These are phyloP conservation scores for Sphagnum tenellum DNA, from an alignment of 225 moss, liverwort and hornwort genomes.

Conservation along the genomic window DNA sequence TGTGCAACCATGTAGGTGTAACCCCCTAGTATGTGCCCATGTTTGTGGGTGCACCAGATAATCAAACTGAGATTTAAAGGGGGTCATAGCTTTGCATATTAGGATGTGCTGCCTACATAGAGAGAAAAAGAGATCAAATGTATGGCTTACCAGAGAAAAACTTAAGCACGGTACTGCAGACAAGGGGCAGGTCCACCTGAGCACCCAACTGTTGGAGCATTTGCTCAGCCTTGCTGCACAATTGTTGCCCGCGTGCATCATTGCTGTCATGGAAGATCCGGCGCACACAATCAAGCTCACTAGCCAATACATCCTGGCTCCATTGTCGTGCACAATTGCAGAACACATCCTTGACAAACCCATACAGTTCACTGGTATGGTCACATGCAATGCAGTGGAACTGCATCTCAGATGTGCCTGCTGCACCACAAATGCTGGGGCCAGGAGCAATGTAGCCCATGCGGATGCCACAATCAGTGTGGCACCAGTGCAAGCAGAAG, in stretches of 20 bases:
- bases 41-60: no score
- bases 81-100: no score
- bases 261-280: slow-evolving; percentile 82
- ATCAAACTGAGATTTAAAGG: no score
- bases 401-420: slow-evolving; percentile 82
- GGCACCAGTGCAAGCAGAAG: slow-evolving; percentile 99
- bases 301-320: slow-evolving; percentile 62
- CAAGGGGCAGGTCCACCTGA: slow-evolving; percentile 58
- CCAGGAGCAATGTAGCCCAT: slow-evolving; percentile 86
- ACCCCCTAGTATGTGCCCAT: no score
- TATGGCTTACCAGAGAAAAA: slow-evolving; percentile 71
- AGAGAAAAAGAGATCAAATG: no score
- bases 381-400: slow-evolving; percentile 88
- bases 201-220: slow-evolving; percentile 64
- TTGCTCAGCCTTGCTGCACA: slow-evolving; percentile 77
- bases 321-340: slow-evolving; percentile 82
- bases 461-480: slow-evolving; percentile 89
- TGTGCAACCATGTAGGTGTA: no score
- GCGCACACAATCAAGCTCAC: slow-evolving; percentile 87
- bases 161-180: slow-evolving; percentile 76
- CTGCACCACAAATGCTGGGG: slow-evolving; percentile 65
- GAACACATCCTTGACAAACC: slow-evolving; percentile 96
- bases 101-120: no score
- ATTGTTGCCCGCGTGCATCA: slow-evolving; percentile 68
- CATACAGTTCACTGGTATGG: slow-evolving; percentile 93